Evolutionary conservation across 148 eudicot genomes (phyloP).

Genomic region (Oxyria digyna): DNA sequence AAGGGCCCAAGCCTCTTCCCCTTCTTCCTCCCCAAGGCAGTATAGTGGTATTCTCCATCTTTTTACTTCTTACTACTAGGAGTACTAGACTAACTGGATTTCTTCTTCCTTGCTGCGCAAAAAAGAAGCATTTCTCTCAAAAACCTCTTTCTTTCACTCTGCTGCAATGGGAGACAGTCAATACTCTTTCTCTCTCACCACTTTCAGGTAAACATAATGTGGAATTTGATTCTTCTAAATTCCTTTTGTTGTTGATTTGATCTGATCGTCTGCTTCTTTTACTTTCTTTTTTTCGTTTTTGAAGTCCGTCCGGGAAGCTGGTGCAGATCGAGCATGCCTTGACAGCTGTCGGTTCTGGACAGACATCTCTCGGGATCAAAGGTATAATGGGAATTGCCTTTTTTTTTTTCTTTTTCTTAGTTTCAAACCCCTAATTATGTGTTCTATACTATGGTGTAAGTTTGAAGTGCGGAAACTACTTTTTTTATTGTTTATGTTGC

Average conservation of each 20-base stretch:
- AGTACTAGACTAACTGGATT: no score
- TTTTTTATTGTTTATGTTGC: neutral
- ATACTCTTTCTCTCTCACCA: conserved; percentile 94
- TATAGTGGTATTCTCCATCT: neutral
- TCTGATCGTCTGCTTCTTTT: no score
- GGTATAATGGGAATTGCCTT: no score
- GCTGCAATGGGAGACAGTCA: conserved; percentile 83
- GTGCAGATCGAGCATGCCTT: conserved; percentile 97
- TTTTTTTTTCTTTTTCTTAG: neutral
- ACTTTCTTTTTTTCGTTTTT: no score
- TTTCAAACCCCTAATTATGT: neutral
- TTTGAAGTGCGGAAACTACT: no score
- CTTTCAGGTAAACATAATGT: conserved; percentile 94
- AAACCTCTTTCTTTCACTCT: neutral
- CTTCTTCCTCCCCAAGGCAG: conserved; percentile 8
- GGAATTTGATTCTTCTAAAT: neutral
- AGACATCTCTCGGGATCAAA: conserved; percentile 92
- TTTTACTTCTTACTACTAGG: neutral
- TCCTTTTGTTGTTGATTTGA: neutral
- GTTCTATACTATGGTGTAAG: no score
- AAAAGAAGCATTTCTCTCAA: neutral
- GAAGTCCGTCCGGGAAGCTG: conserved; percentile 91
- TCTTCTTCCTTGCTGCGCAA: no score
- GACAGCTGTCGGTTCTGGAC: conserved; percentile 95
- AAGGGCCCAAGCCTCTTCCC: neutral